Evolutionary conservation across 208 protist species (phyloP).

Genomic region (Leishmania aethiopica): DNA sequence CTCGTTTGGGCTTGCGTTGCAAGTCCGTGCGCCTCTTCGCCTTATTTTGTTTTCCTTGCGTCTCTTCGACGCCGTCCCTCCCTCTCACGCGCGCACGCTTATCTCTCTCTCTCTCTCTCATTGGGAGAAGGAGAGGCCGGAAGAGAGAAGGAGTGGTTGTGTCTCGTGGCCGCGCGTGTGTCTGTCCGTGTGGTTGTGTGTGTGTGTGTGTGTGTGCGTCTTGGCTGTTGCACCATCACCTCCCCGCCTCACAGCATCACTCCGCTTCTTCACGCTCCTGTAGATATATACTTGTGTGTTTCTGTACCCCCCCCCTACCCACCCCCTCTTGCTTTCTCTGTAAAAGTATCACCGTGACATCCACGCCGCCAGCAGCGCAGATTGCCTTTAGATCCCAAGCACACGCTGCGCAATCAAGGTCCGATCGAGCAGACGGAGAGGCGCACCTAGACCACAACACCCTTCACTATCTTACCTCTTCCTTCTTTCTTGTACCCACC

Average conservation of each 20-base stretch:
- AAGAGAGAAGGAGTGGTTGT: too few species aligned
- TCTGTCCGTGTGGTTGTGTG: too few species aligned
- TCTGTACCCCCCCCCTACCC: background rate
- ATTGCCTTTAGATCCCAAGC: background rate
- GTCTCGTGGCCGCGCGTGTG: too few species aligned
- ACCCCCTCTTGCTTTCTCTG: background rate
- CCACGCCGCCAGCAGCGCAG: background rate
- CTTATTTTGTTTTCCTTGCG: background rate
- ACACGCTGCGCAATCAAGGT: background rate
- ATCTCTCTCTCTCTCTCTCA: background rate
- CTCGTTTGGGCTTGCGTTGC: background rate
- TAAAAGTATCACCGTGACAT: background rate
- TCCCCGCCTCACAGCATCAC: too few species aligned
- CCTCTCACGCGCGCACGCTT: background rate
- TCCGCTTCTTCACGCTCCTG: too few species aligned
- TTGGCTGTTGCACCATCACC: background rate
- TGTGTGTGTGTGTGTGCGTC: background rate
- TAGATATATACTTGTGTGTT: too few species aligned
- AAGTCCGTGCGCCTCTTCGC: background rate
- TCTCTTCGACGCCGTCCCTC: background rate
- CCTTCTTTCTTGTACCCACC: background rate
- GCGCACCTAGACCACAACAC: too few species aligned
- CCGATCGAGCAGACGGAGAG: background rate
- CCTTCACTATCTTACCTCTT: background rate
- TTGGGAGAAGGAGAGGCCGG: too few species aligned